These are phyloP conservation scores for Astrothelium subdiscretum DNA, from an alignment of 495 filamentous ascomycete genomes.

Conservation along the genomic window DNA sequence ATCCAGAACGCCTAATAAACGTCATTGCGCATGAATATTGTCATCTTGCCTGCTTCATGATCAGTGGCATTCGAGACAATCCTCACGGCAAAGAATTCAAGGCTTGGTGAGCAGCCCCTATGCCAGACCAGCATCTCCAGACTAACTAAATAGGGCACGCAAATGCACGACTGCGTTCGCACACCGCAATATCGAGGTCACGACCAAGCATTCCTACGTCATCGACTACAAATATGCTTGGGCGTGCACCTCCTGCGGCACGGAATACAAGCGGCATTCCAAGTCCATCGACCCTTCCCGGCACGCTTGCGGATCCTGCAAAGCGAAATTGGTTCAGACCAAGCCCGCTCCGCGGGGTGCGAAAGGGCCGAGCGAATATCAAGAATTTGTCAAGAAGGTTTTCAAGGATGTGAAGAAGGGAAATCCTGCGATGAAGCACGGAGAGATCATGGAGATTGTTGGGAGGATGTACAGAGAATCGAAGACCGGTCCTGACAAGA, in stretches of 20 bases:
- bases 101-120: conserved; percentile 38
- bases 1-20: conserved; percentile 58
- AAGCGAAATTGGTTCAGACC: conserved; percentile 56
- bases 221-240: conserved; percentile 88
- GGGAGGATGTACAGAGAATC: conserved; percentile 37
- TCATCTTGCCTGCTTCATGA: conserved; percentile 80
- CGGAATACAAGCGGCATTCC: conserved; percentile 65
- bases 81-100: conserved; percentile 83
- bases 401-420: conserved; percentile 44
- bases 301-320: conserved; percentile 61
- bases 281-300: conserved; percentile 61
- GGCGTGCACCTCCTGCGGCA: conserved; percentile 57
- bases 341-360: conserved; percentile 58
- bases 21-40: conserved; percentile 92
- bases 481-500: conserved; percentile 20
- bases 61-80: conserved; percentile 51
- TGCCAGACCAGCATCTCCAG: not conserved
- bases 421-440: conserved; percentile 42
- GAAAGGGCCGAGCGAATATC: conserved; percentile 39
- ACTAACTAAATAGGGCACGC: conserved; percentile 21
- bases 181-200: conserved; percentile 54
- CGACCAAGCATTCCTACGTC: conserved; percentile 75
- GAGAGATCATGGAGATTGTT: conserved; percentile 53
- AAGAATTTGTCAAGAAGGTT: conserved; percentile 54
- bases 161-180: conserved; percentile 36